phyloP scores from a whole-genome alignment of 78 protist species.

The Mantamonas sphyraenae region DNA sequence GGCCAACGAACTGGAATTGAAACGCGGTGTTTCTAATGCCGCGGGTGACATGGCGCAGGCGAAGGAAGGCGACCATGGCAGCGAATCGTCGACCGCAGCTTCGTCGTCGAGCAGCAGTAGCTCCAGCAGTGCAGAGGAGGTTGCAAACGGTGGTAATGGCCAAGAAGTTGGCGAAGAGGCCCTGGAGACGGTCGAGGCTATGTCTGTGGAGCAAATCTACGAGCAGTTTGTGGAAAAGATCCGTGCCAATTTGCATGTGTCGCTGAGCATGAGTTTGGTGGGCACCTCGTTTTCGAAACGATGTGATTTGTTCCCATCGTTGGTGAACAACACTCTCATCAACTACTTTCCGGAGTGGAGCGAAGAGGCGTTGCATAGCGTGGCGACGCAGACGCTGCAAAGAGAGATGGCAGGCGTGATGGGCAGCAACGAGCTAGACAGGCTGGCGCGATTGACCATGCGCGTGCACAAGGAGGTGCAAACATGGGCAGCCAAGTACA shows the following conservation, averaged over 20 bases:
- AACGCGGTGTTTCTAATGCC: too few species aligned
- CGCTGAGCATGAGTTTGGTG: conserved; percentile 57
- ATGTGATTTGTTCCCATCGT: conserved; percentile 67
- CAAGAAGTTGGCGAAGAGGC: too few species aligned
- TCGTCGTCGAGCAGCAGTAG: too few species aligned
- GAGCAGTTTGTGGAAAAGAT: conserved; percentile 38
- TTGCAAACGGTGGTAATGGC: too few species aligned
- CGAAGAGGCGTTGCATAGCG: conserved; percentile 49
- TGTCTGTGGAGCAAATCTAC: conserved; percentile 60
- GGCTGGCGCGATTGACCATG: conserved; percentile 24
- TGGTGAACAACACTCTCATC: conserved; percentile 69
- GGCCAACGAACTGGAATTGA: too few species aligned
- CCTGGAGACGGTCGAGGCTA: too few species aligned
- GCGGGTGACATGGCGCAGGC: too few species aligned
- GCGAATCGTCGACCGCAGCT: too few species aligned
- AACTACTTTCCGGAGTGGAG: conserved; percentile 71
- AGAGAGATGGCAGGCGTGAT: too few species aligned
- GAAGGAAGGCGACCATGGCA: too few species aligned
- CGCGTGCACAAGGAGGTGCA: conserved; percentile 21
- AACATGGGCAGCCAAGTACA: conserved; percentile 13
- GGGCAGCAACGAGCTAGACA: too few species aligned
- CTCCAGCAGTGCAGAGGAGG: too few species aligned
- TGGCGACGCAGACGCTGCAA: conserved; percentile 27
- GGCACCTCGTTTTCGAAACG: conserved; percentile 48
- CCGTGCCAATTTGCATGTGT: conserved; percentile 35